phyloP scores from a whole-genome alignment of 371 early-diverging fungal species.

The Mucor plumbeus region DNA sequence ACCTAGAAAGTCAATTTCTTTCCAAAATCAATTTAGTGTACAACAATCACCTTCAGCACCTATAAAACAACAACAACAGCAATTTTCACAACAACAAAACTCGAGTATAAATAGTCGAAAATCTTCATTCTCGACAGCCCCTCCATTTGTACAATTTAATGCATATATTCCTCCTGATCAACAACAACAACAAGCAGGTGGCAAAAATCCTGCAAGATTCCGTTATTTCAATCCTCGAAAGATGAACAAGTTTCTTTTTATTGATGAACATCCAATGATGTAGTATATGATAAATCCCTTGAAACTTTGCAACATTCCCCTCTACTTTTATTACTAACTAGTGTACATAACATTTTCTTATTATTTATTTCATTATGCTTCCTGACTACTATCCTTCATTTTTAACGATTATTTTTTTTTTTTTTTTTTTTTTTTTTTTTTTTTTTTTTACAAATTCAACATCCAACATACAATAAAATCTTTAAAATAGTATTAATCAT shows the following conservation, averaged over 20 bases:
- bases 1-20: conserved; percentile 22
- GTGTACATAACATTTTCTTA: not conserved
- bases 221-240: conserved; percentile 59
- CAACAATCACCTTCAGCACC: conserved; percentile 6
- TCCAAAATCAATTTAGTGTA: conserved; percentile 31
- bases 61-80: conserved; percentile 11
- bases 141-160: conserved; percentile 33
- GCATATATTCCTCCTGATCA: conserved; percentile 20
- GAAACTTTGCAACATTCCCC: no score
- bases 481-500: no score
- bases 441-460: no score
- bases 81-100: conserved; percentile 14
- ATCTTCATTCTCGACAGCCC: conserved; percentile 22
- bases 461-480: no score
- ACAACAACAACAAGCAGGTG: conserved; percentile 3
- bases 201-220: conserved; percentile 48
- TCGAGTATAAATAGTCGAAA: conserved; percentile 13
- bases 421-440: no score
- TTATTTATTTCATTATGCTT: no score
- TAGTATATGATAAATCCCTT: not conserved
- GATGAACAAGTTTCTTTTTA: conserved; percentile 59
- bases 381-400: no score
- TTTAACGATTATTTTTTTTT: no score
- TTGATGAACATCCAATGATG: conserved; percentile 54
- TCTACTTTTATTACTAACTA: not conserved